Conservation (phyloP, 192 early-diverging fungal genomes). For the Mortierella antarctica region DNA sequence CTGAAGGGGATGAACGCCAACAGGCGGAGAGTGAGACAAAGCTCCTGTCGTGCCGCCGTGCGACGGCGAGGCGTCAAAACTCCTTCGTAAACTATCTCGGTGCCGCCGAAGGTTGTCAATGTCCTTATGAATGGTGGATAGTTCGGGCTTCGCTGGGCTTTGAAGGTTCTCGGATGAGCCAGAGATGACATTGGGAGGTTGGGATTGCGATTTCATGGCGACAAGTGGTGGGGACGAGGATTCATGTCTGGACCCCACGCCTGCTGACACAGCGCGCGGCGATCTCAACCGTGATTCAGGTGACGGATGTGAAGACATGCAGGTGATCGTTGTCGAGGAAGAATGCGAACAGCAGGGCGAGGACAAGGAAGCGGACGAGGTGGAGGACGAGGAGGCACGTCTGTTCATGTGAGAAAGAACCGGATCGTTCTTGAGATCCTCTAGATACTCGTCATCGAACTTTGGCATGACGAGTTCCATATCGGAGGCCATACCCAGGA, state of each 20-base stretch:
- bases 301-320: constrained; percentile 7
- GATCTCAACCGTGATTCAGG: constrained; percentile 1
- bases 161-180: background rate
- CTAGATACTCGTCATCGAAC: constrained; percentile 38
- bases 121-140: constrained; percentile 16
- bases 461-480: constrained; percentile 41
- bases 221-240: constrained; percentile 2
- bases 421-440: constrained; percentile 22
- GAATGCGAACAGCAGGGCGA: constrained; percentile 17
- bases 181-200: too few relatives aligned
- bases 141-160: background rate
- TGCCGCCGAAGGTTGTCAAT: constrained; percentile 37
- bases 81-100: constrained; percentile 16
- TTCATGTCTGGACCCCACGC: background rate
- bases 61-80: background rate
- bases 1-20: background rate
- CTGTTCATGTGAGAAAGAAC: background rate
- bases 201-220: background rate
- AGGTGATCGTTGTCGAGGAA: constrained; percentile 32
- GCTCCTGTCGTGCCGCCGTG: background rate
- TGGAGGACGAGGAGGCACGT: constrained; percentile 2
- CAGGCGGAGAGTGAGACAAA: background rate
- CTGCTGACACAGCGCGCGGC: background rate
- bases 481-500: constrained; percentile 45
- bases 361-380: constrained; percentile 2